Evolutionary conservation across 805 yeast genomes (phyloP).

Genomic region (Sporopachydermia quercuum): DNA sequence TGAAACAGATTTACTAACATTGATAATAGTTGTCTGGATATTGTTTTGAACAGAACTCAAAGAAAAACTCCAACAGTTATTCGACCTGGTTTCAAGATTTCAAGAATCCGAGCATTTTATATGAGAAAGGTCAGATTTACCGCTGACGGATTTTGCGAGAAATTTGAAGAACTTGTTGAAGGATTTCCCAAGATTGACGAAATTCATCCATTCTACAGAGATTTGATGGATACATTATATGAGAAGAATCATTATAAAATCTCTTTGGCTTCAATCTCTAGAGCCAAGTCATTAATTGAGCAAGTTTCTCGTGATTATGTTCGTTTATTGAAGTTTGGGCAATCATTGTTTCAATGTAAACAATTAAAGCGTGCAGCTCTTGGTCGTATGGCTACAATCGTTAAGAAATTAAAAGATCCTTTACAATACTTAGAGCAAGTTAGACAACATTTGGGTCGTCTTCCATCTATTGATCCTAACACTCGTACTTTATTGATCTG

Average conservation of each 20-base stretch:
- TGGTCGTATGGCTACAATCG: constrained; percentile 99
- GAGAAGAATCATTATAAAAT: constrained; percentile 98
- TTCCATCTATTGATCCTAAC: constrained; percentile 96
- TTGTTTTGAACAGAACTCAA: constrained; percentile 93
- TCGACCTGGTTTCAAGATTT: constrained; percentile 89
- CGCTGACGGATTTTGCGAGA: constrained; percentile 90
- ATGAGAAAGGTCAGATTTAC: constrained; percentile 97
- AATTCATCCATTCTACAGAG: constrained; percentile 97
- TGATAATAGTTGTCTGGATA: constrained; percentile 53
- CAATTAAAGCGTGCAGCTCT: constrained; percentile 96
- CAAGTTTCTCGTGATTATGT: constrained; percentile 93
- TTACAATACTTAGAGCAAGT: constrained; percentile 91
- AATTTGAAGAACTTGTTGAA: constrained; percentile 67
- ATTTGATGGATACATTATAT: constrained; percentile 92
- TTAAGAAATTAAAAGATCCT: constrained; percentile 90
- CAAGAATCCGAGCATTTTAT: constrained; percentile 92
- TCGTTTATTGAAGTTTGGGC: constrained; percentile 91
- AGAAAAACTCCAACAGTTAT: constrained; percentile 99
- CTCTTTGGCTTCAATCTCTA: constrained; percentile 84
- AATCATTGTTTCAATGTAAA: constrained; percentile 95
- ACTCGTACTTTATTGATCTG: constrained; percentile 94
- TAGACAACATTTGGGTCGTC: constrained; percentile 96
- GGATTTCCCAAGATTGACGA: constrained; percentile 96
- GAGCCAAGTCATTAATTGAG: constrained; percentile 88
- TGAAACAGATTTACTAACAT: background rate